Evolutionary conservation across 306 rosid genomes (phyloP).

Genomic region (Quercus variabilis): DNA sequence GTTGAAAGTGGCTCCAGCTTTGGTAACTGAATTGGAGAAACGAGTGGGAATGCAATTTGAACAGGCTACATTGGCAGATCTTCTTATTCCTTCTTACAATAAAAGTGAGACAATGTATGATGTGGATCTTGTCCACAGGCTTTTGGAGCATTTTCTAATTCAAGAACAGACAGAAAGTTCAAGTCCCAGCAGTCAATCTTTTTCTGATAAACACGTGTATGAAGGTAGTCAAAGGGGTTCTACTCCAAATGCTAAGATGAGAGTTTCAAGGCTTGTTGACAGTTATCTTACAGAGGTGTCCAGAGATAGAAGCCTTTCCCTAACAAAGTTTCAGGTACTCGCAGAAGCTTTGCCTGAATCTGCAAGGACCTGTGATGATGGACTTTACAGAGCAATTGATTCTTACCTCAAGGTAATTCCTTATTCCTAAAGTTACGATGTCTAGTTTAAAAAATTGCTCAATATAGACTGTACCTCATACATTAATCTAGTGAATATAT

Average conservation of each 20-base stretch:
- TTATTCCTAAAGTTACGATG: not conserved
- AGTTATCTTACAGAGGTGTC: slow-evolving; percentile 97
- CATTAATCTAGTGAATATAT: slow-evolving; percentile 6
- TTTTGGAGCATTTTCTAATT: slow-evolving; percentile 89
- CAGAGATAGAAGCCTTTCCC: slow-evolving; percentile 84
- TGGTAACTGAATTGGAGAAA: slow-evolving; percentile 89
- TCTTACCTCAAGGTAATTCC: slow-evolving; percentile 84
- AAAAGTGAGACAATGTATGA: slow-evolving; percentile 77
- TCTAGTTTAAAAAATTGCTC: not conserved
- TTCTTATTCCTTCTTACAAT: slow-evolving; percentile 67
- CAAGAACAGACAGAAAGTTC: slow-evolving; percentile 85
- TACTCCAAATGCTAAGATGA: slow-evolving; percentile 73
- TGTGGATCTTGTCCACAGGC: slow-evolving; percentile 92
- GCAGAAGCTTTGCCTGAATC: slow-evolving; percentile 99
- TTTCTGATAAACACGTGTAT: slow-evolving; percentile 52
- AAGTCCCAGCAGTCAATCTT: slow-evolving; percentile 63
- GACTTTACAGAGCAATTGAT: slow-evolving; percentile 95
- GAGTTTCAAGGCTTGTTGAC: slow-evolving; percentile 96
- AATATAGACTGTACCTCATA: not conserved
- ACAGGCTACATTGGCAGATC: slow-evolving; percentile 81
- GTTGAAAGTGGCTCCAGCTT: slow-evolving; percentile 87
- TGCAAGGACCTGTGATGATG: slow-evolving; percentile 95
- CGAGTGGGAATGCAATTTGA: slow-evolving; percentile 99
- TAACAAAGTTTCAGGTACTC: slow-evolving; percentile 95
- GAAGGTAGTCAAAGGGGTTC: slow-evolving; percentile 40